Evolutionary conservation across 306 rosid genomes (phyloP), one percentile per base, ranked within the genome.

Genomic region (Trifolium dubium): DNA sequence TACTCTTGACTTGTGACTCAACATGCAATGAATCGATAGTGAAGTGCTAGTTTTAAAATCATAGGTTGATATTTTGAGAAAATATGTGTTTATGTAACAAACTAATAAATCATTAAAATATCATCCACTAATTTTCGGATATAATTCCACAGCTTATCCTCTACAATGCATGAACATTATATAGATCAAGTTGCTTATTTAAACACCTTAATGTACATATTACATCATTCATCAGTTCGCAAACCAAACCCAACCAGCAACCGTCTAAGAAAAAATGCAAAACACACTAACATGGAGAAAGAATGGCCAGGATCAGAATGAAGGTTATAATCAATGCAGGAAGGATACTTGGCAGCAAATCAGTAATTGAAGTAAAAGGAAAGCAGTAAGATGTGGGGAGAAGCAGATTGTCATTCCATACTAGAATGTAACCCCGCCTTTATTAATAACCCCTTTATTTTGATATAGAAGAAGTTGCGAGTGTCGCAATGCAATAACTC

Each of bases 341-440:
- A 90, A 81, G 84, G 10, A 68, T 17, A 79, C 9, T 0, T 29
- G 69, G 83, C 49, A 14, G 64, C 49, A 10, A 54, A 50, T 34
- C 43, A 37, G 67, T 43, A 80, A 76, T 8, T 40, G 44, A 40
- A 40, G 44, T 40, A 40, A 40, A 40, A 76, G 54, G 30, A 73
- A 68, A 72, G 85, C 10, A 32, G 60, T 1, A 44, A 3, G 12
- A 34, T 91, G 89, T 88, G 15, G 89, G 90, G 87, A 74, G 89
- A 82, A 91, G 88, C 91, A 89, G 92, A 61, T 80, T 58, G 39
- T 5, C 83, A 93, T 80, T 83, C 97, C 82, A 93, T 88, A 76
- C 77, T 93, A 89, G 96, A 88, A 88, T 88, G 93, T 78, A 91
- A 85, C 84, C 93, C 92, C 84, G 93, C 92, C 93, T 91, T 93